Evolutionary conservation across 1,284 basidiomycete species (phyloP), one percentile per base, ranked within the genome.

Genomic region (Ceratobasidium sp.): DNA sequence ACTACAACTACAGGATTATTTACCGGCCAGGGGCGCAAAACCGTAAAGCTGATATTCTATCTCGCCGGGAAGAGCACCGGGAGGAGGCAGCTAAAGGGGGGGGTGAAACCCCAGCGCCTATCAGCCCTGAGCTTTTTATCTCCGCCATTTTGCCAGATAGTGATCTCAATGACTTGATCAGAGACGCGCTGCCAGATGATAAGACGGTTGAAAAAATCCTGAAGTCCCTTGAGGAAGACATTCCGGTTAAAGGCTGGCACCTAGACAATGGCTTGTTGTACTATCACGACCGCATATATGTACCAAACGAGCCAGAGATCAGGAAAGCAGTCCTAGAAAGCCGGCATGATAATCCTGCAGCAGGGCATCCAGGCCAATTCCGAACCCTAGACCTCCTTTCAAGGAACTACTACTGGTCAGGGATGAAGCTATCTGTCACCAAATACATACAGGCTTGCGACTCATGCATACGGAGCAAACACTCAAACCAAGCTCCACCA

Each of bases 301-400:
- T 76, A 5, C 76, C 80, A 0, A 73, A 78, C 13, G 73, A 78
- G 16, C 35, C 71, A 6, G 61, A 77, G 11, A 75, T 83, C 0
- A 55, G 77, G 1, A 43, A 73, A 21, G 21, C 73, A 0, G 78
- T 82, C 7, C 57, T 82, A 1, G 28, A 73, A 18, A 11, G 71
- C 0, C 74, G 80, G 66, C 81, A 85, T 69, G 79, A 85, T 59
- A 62, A 78, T 0, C 18, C n/a, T 0, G 35, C 78, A 0, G 73
- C 75, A 2, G 63, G 63, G 9, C 63, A 66, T 13, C 63, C 63
- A 9, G 63, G 63, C 6, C 47, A 54, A 26, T 52, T 52, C 32
- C 1, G 35, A 0, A 64, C 62, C 16, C 9, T 50, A 2, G 62
- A 50, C 5, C 30, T 64, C 1, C 9, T 64, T 16, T 2, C 6